Evolutionary conservation across 768 basidiomycete species (phyloP).

Genomic region (Rhodotorula diobovata): DNA sequence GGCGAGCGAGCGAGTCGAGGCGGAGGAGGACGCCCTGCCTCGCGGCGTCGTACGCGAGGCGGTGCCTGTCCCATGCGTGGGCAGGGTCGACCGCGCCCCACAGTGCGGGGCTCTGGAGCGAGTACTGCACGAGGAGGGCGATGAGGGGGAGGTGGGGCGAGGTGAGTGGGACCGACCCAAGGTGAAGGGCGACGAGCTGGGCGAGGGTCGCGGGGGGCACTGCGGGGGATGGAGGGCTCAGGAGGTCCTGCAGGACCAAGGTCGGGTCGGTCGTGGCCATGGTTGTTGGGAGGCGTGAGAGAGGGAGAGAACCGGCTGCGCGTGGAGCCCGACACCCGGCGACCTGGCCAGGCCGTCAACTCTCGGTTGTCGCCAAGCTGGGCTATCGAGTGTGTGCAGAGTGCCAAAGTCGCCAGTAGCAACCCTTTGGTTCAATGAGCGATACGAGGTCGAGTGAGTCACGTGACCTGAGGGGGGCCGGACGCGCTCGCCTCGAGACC

Average conservation of each 20-base stretch:
- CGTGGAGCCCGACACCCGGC: too few relatives aligned
- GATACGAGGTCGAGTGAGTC: too few relatives aligned
- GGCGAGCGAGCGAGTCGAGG: constrained; percentile 18
- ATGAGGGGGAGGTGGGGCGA: constrained; percentile 19
- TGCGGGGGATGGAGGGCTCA: neutral
- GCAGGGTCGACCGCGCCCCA: neutral
- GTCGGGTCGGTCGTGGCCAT: constrained; percentile 26
- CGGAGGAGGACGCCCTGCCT: constrained; percentile 17
- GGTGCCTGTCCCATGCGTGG: neutral
- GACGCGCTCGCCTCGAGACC: too few relatives aligned
- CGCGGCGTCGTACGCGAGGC: constrained; percentile 5
- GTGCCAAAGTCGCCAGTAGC: too few relatives aligned
- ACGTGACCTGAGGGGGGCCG: too few relatives aligned
- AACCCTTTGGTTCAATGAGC: too few relatives aligned
- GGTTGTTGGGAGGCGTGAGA: neutral
- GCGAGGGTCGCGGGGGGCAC: neutral
- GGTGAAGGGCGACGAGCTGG: constrained; percentile 22
- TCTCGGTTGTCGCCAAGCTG: too few relatives aligned
- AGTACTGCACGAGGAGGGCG: constrained; percentile 15
- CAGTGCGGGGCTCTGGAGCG: constrained; percentile 15
- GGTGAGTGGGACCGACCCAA: constrained; percentile 19
- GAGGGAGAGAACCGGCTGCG: neutral
- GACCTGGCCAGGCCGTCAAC: too few relatives aligned
- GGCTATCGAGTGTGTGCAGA: too few relatives aligned
- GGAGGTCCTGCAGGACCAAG: constrained; percentile 32